phyloP scores from a whole-genome alignment of 257 asterid species.

The Gentiana macrophylla region DNA sequence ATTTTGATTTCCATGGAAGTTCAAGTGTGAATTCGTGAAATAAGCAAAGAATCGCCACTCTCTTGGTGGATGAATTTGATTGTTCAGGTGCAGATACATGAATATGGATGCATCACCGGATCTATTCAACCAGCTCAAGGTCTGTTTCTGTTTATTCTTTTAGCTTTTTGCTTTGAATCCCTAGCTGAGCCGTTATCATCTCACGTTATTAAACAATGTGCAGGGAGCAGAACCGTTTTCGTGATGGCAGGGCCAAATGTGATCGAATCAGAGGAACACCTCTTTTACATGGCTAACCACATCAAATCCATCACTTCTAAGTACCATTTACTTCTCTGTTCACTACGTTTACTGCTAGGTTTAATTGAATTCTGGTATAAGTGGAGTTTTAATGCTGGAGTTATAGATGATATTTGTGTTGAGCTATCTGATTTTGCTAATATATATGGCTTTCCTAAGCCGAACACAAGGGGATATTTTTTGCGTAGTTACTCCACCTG shows the following conservation, averaged over 20 bases:
- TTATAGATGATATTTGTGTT: not conserved
- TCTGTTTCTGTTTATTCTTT: not conserved
- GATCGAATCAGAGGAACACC: slow-evolving; percentile 81
- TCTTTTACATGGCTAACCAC: slow-evolving; percentile 68
- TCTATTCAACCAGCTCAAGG: slow-evolving; percentile 84
- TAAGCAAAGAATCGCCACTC: no score
- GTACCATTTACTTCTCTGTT: slow-evolving; percentile 12
- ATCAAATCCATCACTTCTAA: slow-evolving; percentile 47
- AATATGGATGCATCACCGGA: slow-evolving; percentile 50
- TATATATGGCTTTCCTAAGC: not conserved
- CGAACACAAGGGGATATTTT: no score
- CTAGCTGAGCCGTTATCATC: not conserved
- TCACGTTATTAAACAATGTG: not conserved
- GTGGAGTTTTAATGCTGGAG: not conserved
- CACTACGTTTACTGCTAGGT: not conserved
- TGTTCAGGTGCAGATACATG: not conserved
- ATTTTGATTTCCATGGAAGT: no score
- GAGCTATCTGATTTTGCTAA: not conserved
- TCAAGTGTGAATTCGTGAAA: no score
- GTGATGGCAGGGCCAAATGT: slow-evolving; percentile 91
- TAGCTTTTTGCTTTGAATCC: not conserved
- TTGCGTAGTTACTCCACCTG: no score
- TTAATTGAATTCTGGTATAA: not conserved
- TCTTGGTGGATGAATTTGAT: no score
- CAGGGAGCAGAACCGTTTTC: slow-evolving; percentile 86